phyloP scores from a whole-genome alignment of 2,329 filamentous ascomycete species.

The Ophiostoma australiae region DNA sequence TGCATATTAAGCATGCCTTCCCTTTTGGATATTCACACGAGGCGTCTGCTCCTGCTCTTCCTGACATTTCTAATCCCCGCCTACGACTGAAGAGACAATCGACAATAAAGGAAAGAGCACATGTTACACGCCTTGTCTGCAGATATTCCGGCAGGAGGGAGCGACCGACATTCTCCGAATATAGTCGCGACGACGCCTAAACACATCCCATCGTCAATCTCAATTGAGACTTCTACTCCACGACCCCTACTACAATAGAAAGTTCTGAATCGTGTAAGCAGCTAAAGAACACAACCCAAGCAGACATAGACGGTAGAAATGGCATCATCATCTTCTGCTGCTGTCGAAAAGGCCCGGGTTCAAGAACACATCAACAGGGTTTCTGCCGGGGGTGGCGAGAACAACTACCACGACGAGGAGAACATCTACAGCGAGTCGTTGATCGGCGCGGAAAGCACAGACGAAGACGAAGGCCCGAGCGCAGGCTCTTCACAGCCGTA shows the following conservation, averaged over 20 bases:
- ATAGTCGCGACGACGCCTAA: neutral
- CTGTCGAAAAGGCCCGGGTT: neutral
- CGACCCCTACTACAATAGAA: neutral
- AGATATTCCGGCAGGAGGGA: neutral
- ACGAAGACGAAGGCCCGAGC: slow-evolving; percentile 7
- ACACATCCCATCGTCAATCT: neutral
- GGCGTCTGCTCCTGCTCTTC: neutral
- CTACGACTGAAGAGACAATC: neutral
- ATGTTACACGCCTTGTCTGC: neutral
- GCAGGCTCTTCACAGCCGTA: neutral
- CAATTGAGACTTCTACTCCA: neutral
- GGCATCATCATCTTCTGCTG: neutral
- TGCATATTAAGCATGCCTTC: neutral
- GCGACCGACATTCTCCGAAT: neutral
- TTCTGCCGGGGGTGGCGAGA: neutral
- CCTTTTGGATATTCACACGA: neutral
- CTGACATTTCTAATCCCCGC: neutral
- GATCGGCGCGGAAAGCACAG: slow-evolving; percentile 14
- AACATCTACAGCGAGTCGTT: slow-evolving; percentile 17
- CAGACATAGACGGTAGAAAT: neutral
- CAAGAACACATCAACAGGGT: neutral
- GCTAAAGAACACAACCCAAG: neutral
- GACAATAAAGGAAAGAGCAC: neutral
- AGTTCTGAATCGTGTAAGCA: neutral
- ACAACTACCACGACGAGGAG: neutral